Base-by-base conservation (phyloP, 2,329 filamentous ascomycete genomes). In the Tolypocladium pustulatum region DNA sequence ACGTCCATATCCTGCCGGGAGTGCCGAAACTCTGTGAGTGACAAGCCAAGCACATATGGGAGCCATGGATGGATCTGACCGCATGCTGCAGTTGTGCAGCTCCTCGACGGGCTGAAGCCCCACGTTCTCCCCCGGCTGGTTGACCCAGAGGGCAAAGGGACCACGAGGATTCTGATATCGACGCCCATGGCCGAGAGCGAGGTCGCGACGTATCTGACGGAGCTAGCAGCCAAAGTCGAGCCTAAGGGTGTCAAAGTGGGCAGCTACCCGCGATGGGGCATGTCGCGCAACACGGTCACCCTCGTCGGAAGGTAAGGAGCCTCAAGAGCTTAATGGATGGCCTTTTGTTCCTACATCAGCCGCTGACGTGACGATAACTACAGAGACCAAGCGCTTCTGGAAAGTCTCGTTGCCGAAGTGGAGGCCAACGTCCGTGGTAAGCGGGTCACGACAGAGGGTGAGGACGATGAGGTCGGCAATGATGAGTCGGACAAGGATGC, bases 251-350 rank as follows among this genome's bases (percentile, higher is more conserved):
- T 97, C 67, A 97, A 97, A 76, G 91, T 97, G 20, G 94, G 94
- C 54, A 96, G 90, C 73, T 97, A 99, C 73, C 94, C 94, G 40
- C 80, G 91, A 58, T 97, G 92, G 91, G 90, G 89, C 6, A 93
- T 90, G 79, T 84, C 85, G 67, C 81, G 81, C 62, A 97, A 97
- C 73, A 94, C 91, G 0, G 91, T 97, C 54, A 97, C 93, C 13
- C 77, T 99, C 57, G 92, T 97, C 25, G 84, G 84, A 64, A 77
- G 74, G 78, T 82, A 49, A 57, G 60, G 30, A 22, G 20, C 25
- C 38, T 32, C 10, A 34, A 34, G 15, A 32, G 12, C 7, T 6
- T 22, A 10, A 13, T 13, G 49, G 27, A 34, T 13, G 20, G 20
- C 10, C 9, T 34, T 32, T 2, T 52, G 3, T 22, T 52, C 17